Evolutionary conservation across 1,139 yeast genomes (phyloP), one percentile per base, ranked within the genome.

Genomic region (Yamadazyma atmosphaerica): DNA sequence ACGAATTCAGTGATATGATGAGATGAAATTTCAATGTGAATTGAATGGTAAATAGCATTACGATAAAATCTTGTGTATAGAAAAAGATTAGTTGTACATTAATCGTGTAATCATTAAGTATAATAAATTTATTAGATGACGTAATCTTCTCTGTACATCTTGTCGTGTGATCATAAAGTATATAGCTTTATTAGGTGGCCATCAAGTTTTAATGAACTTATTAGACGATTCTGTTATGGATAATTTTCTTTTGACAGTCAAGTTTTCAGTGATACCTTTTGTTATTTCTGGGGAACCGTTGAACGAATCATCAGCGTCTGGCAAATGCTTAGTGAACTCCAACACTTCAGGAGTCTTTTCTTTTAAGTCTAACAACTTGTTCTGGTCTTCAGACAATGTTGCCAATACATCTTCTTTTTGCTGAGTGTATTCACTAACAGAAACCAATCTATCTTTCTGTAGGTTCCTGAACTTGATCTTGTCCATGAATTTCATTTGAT

Each of bases 401-500:
- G 17, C 24, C 18, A 22, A 16, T 18, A 30, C 10, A 17, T 38
- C 34, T 38, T 41, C 34, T 35, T 47, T 43, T 32, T 42, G 41
- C 10, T 38, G 40, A 4, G 41, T 34, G 31, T 54, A 61, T 26
- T 60, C 64, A 2, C 48, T 52, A 4, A 44, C 30, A 2, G 54
- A 46, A 33, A 53, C 42, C 35, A 55, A 43, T 43, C 49, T 57
- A 27, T 63, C 66, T 42, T 65, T 67, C 41, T 66, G 72, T 40
- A 63, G 56, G 37, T 60, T 57, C 41, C 62, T 63, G 40, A 63
- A 54, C 41, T 60, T 55, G n/a, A 71, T 58, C 35, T 50, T 50
- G 35, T 55, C 52, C 12, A 41, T 36, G 17, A 49, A 42, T 21
- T 65, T 66, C n/a, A 5, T 4, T 34, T 58, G 57, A 6, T 36